Evolutionary conservation across 345 rosid species (phyloP).

Genomic region (Gossypium australe): DNA sequence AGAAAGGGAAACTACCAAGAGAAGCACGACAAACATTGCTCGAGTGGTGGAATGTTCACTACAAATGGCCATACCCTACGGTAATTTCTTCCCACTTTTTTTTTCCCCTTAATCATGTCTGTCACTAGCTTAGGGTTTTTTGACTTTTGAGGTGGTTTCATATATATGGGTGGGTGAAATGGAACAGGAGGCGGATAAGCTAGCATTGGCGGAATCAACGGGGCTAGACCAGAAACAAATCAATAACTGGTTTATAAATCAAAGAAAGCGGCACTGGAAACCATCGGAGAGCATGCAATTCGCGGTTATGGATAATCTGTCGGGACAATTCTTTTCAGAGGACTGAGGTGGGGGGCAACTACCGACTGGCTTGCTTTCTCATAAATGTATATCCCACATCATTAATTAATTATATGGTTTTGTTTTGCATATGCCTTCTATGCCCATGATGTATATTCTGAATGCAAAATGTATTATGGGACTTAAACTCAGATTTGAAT

Average conservation of each 20-base stretch:
- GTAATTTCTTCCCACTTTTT: constrained; percentile 25
- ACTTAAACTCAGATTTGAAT: constrained; percentile 14
- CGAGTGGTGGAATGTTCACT: constrained; percentile 73
- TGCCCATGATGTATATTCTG: constrained; percentile 14
- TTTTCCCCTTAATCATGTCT: too few relatives aligned
- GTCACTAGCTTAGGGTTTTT: background rate
- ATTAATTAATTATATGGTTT: background rate
- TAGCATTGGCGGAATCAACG: constrained; percentile 60
- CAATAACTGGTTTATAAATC: constrained; percentile 89
- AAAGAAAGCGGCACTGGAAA: constrained; percentile 85
- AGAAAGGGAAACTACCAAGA: constrained; percentile 78
- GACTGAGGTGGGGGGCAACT: constrained; percentile 24
- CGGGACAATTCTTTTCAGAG: constrained; percentile 49
- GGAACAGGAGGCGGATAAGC: constrained; percentile 63
- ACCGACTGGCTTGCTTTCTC: constrained; percentile 20
- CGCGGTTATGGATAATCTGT: constrained; percentile 48
- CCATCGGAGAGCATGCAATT: constrained; percentile 75
- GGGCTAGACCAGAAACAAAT: constrained; percentile 85
- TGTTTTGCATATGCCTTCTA: background rate
- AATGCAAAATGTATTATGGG: constrained; percentile 7
- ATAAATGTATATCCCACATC: background rate
- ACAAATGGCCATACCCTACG: constrained; percentile 87
- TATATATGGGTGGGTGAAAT: background rate
- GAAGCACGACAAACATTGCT: constrained; percentile 72
- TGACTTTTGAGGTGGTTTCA: too few relatives aligned